Conservation (phyloP, 2,329 filamentous ascomycete genomes). For the Xylariaceae sp. region DNA sequence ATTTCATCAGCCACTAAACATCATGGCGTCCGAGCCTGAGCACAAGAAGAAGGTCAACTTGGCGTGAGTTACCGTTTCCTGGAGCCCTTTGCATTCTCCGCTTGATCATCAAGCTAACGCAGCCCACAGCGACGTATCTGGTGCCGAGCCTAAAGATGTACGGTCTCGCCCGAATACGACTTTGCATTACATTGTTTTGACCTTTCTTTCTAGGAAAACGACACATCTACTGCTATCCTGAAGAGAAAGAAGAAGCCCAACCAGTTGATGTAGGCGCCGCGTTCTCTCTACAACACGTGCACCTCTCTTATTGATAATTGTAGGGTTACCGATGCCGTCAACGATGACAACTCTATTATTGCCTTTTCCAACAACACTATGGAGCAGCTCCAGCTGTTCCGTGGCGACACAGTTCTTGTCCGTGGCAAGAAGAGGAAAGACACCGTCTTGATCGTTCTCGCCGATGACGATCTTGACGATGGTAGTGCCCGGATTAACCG, state of each 20-base stretch:
- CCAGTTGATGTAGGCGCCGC: slow-evolving; percentile 70
- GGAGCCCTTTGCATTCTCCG: neutral
- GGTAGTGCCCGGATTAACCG: slow-evolving; percentile 96
- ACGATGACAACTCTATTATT: slow-evolving; percentile 99
- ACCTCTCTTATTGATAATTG: slow-evolving; percentile 22
- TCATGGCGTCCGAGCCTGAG: slow-evolving; percentile 66
- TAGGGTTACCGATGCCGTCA: slow-evolving; percentile 95
- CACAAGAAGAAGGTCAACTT: slow-evolving; percentile 80
- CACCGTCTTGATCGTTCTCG: slow-evolving; percentile 93
- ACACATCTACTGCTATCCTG: slow-evolving; percentile 90
- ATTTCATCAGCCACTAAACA: slow-evolving; percentile 34
- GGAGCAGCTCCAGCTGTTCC: slow-evolving; percentile 97
- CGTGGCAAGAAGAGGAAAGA: slow-evolving; percentile 99
- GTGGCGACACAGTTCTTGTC: slow-evolving; percentile 94
- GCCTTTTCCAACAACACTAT: slow-evolving; percentile 97
- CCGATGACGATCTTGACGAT: slow-evolving; percentile 96
- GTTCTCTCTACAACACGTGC: neutral
- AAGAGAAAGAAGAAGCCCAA: slow-evolving; percentile 99
- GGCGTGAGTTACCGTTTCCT: slow-evolving; percentile 51
- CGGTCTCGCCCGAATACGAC: slow-evolving; percentile 32
- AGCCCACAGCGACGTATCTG: slow-evolving; percentile 70
- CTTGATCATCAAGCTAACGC: slow-evolving; percentile 34
- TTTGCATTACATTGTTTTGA: slow-evolving; percentile 22
- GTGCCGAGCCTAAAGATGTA: slow-evolving; percentile 80
- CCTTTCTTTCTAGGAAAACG: slow-evolving; percentile 61